These are phyloP conservation scores for Aciculoconidium aculeatum DNA, from an alignment of 805 yeast genomes.

Conservation along the genomic window DNA sequence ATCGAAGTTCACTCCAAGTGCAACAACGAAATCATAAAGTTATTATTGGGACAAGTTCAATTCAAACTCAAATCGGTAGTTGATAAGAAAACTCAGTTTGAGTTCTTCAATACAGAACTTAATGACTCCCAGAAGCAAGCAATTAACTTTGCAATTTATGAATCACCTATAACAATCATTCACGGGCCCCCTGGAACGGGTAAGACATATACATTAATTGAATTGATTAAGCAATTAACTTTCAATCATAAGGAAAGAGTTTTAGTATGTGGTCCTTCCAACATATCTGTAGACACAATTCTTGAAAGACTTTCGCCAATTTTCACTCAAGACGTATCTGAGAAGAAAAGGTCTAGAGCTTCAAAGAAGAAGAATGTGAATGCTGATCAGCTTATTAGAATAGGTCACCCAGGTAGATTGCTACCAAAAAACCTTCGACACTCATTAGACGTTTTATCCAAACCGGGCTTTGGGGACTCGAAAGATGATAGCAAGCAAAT, in stretches of 20 bases:
- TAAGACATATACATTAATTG: conserved; percentile 77
- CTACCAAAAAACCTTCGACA: conserved; percentile 56
- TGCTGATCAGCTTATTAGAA: conserved; percentile 52
- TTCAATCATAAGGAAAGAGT: conserved; percentile 44
- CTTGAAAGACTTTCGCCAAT: conserved; percentile 58
- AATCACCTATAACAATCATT: conserved; percentile 52
- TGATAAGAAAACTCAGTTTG: conserved; percentile 7
- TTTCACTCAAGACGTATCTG: conserved; percentile 14
- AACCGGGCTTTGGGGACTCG: conserved; percentile 46
- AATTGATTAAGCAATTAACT: conserved; percentile 68
- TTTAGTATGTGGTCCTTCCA: conserved; percentile 90
- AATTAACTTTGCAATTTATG: conserved; percentile 53
- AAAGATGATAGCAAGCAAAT: conserved; percentile 33
- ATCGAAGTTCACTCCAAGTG: conserved; percentile 38
- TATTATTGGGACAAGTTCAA: conserved; percentile 41
- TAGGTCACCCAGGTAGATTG: conserved; percentile 92
- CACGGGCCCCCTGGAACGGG: conserved; percentile 88
- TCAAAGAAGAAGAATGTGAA: conserved; percentile 20
- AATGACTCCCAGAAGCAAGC: conserved; percentile 74
- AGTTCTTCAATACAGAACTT: conserved; percentile 40
- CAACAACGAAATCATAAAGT: conserved; percentile 31
- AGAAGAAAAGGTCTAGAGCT: conserved; percentile 28
- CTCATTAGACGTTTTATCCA: conserved; percentile 69
- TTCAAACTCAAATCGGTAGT: conserved; percentile 1
- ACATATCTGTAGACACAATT: conserved; percentile 86